Evolutionary conservation across 2,329 filamentous ascomycete species (phyloP).

Genomic region (Xenosphaeropsis pyriputrescens): DNA sequence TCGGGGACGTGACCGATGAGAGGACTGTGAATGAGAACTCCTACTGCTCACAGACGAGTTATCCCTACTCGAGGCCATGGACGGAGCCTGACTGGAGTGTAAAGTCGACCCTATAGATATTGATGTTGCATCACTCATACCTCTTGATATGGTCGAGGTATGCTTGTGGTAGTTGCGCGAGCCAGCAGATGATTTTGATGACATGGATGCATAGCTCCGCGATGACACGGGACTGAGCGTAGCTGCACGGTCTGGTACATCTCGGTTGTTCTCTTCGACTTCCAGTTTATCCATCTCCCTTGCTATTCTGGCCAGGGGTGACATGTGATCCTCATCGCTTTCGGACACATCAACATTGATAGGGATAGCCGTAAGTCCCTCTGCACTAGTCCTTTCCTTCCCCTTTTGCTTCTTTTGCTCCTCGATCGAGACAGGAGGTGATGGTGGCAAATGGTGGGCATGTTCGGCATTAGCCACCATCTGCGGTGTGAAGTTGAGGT

Average conservation of each 20-base stretch:
- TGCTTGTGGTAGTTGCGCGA: constrained; percentile 35
- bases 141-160: constrained; percentile 35
- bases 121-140: constrained; percentile 48
- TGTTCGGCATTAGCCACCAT: constrained; percentile 85
- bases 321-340: constrained; percentile 65
- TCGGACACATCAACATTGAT: constrained; percentile 49
- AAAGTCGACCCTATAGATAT: constrained; percentile 52
- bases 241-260: constrained; percentile 13
- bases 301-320: constrained; percentile 62
- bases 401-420: constrained; percentile 44
- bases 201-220: constrained; percentile 20
- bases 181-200: constrained; percentile 37
- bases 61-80: constrained; percentile 24
- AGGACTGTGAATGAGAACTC: constrained; percentile 22
- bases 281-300: constrained; percentile 41
- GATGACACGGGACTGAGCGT: constrained; percentile 18
- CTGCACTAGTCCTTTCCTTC: constrained; percentile 5
- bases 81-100: constrained; percentile 17
- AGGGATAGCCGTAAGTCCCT: constrained; percentile 25
- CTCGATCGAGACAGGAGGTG: constrained; percentile 68
- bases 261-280: constrained; percentile 6
- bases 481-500: constrained; percentile 67
- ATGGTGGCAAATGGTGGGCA: constrained; percentile 64
- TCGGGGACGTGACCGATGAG: constrained; percentile 32
- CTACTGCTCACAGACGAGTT: constrained; percentile 39